Conservation (phyloP, 768 basidiomycete genomes). For the Trametes elegans region DNA sequence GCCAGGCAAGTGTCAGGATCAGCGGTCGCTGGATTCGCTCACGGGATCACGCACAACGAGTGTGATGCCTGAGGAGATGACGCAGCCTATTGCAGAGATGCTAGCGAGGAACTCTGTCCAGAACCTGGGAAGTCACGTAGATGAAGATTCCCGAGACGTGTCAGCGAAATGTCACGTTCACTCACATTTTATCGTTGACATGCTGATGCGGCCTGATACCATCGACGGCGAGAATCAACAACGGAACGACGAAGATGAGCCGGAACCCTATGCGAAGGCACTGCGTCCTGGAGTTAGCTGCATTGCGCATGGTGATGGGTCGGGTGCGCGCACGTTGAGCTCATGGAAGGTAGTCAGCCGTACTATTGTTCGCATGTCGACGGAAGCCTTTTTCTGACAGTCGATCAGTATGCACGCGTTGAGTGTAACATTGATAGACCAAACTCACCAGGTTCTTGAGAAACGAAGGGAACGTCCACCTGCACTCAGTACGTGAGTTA, state of each 20-base stretch:
- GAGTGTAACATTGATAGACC: too few relatives aligned
- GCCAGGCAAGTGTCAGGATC: neutral
- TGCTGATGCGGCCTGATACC: constrained; percentile 60
- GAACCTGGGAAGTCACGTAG: constrained; percentile 15
- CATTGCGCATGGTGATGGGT: neutral
- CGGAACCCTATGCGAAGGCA: constrained; percentile 71
- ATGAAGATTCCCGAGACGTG: too few relatives aligned
- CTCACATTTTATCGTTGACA: constrained; percentile 60
- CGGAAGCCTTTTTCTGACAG: constrained; percentile 54
- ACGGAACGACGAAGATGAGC: constrained; percentile 64
- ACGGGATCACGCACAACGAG: constrained; percentile 52
- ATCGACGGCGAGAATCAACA: constrained; percentile 66
- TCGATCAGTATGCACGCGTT: neutral
- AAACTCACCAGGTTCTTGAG: constrained; percentile 53
- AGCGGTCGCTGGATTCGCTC: neutral
- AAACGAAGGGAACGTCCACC: constrained; percentile 68
- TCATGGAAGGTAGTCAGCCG: constrained; percentile 80
- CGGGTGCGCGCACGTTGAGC: constrained; percentile 57
- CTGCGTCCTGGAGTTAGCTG: constrained; percentile 33
- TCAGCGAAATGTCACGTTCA: too few relatives aligned
- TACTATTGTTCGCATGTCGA: constrained; percentile 63
- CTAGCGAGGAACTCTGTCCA: constrained; percentile 58
- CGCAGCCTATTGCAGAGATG: constrained; percentile 55
- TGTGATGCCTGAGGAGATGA: constrained; percentile 71
- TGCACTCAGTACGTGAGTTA: constrained; percentile 24